phyloP scores from a whole-genome alignment of 331 rosid species.

The Dryas integrifolia region DNA sequence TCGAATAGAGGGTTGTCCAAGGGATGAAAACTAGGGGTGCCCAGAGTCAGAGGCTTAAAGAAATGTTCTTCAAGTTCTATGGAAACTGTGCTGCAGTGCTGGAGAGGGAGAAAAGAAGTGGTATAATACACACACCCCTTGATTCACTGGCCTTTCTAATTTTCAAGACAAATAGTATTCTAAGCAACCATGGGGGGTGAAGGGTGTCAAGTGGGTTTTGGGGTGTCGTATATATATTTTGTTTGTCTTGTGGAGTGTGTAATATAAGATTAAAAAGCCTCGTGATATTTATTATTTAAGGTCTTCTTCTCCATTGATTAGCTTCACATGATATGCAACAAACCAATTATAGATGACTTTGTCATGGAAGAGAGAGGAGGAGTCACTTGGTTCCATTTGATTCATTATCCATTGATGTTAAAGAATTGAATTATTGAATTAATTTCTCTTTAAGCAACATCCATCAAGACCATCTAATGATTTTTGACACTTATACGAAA shows the following conservation, averaged over 20 bases:
- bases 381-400: too few species aligned
- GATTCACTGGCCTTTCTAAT: constrained; percentile 26
- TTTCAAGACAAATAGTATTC: constrained; percentile 10
- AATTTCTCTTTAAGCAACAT: too few species aligned
- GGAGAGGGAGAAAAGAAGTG: constrained; percentile 7
- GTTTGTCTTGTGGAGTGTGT: constrained; percentile 19
- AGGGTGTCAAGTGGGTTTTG: constrained; percentile 16
- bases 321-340: constrained; percentile 7
- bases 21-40: background rate
- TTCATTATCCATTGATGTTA: too few species aligned
- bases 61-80: constrained; percentile 7
- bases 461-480: too few species aligned
- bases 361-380: too few species aligned
- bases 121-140: constrained; percentile 20
- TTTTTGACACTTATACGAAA: too few species aligned
- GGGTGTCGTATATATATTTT: constrained; percentile 1
- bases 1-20: background rate
- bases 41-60: background rate
- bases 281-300: background rate
- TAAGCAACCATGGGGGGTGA: background rate
- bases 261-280: background rate
- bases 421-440: too few species aligned
- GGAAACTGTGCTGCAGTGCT: constrained; percentile 26
- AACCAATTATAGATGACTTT: too few species aligned
- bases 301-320: background rate